Evolutionary conservation across 768 basidiomycete genomes (phyloP).

Genomic region (Russula earlei): DNA sequence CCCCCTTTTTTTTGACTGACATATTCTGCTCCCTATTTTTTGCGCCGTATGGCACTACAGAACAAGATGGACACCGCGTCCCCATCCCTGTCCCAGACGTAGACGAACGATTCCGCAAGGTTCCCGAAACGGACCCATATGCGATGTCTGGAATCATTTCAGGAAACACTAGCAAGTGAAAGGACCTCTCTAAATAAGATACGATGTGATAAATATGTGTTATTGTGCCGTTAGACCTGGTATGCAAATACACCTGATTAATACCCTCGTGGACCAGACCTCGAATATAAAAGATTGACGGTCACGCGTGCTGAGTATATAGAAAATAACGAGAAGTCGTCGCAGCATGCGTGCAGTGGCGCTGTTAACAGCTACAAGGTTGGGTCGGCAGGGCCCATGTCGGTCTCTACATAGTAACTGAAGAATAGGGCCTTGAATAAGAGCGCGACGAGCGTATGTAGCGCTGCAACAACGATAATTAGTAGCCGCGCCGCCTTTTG

Average conservation of each 20-base stretch:
- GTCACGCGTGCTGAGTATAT: not conserved
- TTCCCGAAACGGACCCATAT: not conserved
- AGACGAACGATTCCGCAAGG: constrained; percentile 13
- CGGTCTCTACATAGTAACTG: constrained; percentile 40
- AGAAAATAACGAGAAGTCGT: not conserved
- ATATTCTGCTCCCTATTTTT: too few relatives aligned
- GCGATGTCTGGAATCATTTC: not conserved
- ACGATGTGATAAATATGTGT: not conserved
- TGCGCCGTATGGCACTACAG: not conserved
- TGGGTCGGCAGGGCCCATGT: constrained; percentile 33
- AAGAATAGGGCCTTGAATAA: constrained; percentile 79
- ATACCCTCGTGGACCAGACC: not conserved
- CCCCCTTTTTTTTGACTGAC: not conserved
- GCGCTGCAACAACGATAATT: constrained; percentile 59
- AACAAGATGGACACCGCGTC: constrained; percentile 15
- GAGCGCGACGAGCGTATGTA: constrained; percentile 77
- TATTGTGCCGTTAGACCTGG: not conserved
- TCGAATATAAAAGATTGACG: not conserved
- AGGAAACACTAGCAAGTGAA: not conserved
- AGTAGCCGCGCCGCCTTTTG: constrained; percentile 78
- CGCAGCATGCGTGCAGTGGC: not conserved
- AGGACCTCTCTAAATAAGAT: too few relatives aligned
- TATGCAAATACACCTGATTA: not conserved
- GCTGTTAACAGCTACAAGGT: constrained; percentile 22
- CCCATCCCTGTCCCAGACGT: constrained; percentile 17